Evolutionary conservation across 2,329 filamentous ascomycete genomes (phyloP), one percentile per base, ranked within the genome.

Genomic region (Elsinoe australis): DNA sequence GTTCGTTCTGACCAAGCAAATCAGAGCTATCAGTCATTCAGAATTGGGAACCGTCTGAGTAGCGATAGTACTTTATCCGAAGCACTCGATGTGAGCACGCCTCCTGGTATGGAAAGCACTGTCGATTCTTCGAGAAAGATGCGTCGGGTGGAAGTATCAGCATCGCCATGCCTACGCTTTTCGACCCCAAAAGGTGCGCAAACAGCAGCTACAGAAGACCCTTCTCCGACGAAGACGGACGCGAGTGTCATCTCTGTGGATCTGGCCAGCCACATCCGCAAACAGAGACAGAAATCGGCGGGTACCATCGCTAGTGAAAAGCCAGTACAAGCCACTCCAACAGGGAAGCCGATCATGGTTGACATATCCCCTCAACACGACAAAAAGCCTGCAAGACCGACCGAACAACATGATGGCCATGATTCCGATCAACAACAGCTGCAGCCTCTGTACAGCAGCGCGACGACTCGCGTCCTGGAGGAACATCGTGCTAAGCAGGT

Each of bases 1-100:
- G 6, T 29, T 29, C 26, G 26, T 29, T 12, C 6, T 26, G 6
- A 18, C n/a, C 39, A 44, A 32, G 17, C n/a, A n/a, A n/a, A n/a
- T n/a, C n/a, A n/a, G n/a, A n/a, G n/a, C n/a, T n/a, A n/a, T n/a
- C n/a, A n/a, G n/a, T n/a, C n/a, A n/a, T n/a, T n/a, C n/a, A n/a
- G n/a, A n/a, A n/a, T n/a, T n/a, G n/a, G n/a, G n/a, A n/a, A n/a
- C n/a, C n/a, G n/a, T n/a, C n/a, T n/a, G n/a, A n/a, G n/a, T 3
- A 32, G 28, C n/a, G 39, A 44, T 9, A 44, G 39, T 17, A 19
- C 39, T 32, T 21, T 44, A 15, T 44, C 39, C 5, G 39, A 44
- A 7, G 39, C 39, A 17, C 24, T 44, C 26, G 39, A 44, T 44
- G 39, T 44, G 24, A 29, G 24, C 15, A 44, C 39, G 26, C 39